phyloP scores from a whole-genome alignment of 2,329 filamentous ascomycete species.

The Alternaria alternata region DNA sequence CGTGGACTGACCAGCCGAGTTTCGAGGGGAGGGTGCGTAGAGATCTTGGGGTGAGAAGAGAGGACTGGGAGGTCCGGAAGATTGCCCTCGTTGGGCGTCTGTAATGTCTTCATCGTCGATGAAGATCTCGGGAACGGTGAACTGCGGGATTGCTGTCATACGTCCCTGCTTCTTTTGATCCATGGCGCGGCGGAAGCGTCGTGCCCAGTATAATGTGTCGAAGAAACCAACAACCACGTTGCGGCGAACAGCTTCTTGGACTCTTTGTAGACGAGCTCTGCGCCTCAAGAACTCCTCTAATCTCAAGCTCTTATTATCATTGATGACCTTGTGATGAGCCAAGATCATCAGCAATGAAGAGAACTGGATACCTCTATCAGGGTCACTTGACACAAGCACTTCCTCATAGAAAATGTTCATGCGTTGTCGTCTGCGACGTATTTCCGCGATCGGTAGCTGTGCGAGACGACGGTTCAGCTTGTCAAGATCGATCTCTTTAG shows the following conservation, averaged over 20 bases:
- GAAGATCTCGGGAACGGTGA: slow-evolving; percentile 87
- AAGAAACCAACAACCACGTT: slow-evolving; percentile 95
- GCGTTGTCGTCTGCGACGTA: slow-evolving; percentile 76
- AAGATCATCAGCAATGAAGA: slow-evolving; percentile 92
- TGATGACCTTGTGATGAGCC: slow-evolving; percentile 98
- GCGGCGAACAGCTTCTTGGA: slow-evolving; percentile 91
- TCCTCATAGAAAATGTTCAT: slow-evolving; percentile 98
- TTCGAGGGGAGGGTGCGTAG: slow-evolving; percentile 26
- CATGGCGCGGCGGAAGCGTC: slow-evolving; percentile 79
- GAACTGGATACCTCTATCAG: slow-evolving; percentile 88
- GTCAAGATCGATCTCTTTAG: slow-evolving; percentile 70
- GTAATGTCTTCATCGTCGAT: slow-evolving; percentile 78
- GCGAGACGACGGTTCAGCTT: slow-evolving; percentile 77
- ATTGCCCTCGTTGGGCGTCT: slow-evolving; percentile 47
- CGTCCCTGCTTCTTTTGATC: slow-evolving; percentile 75
- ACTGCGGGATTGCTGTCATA: slow-evolving; percentile 79
- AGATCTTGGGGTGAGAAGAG: slow-evolving; percentile 45
- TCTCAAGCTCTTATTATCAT: slow-evolving; percentile 92
- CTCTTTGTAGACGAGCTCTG: slow-evolving; percentile 86
- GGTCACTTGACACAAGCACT: slow-evolving; percentile 90
- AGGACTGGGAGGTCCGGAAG: slow-evolving; percentile 46
- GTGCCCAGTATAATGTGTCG: slow-evolving; percentile 88
- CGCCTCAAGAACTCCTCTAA: slow-evolving; percentile 94
- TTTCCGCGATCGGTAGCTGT: slow-evolving; percentile 75
- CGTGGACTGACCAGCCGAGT: slow-evolving; percentile 35